A percentile compares a stretch with the other conserved stretches of the same genome.
Evolutionary conservation across 2,329 filamentous ascomycete genomes (phyloP).

Genomic region (Calycina marina): DNA sequence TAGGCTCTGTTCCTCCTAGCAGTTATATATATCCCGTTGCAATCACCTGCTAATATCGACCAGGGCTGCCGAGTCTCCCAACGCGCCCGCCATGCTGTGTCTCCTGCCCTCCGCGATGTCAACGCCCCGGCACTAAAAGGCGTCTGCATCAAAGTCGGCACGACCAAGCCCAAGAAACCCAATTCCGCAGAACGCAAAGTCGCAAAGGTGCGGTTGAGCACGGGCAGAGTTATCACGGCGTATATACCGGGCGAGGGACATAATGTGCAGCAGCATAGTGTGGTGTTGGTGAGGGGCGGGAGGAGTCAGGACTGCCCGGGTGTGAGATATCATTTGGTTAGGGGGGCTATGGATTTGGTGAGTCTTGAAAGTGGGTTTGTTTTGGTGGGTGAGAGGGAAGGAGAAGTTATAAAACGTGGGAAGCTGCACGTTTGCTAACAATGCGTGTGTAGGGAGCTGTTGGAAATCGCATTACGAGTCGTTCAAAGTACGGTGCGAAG

Average conservation of each 20-base stretch:
- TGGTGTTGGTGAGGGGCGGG: constrained; percentile 88
- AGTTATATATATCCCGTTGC: not conserved
- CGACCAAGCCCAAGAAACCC: constrained; percentile 94
- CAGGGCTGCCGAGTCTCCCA: constrained; percentile 63
- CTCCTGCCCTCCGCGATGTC: constrained; percentile 61
- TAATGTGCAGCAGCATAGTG: constrained; percentile 97
- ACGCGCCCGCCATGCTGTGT: constrained; percentile 71
- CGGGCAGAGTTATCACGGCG: constrained; percentile 72
- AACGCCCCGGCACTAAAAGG: constrained; percentile 77
- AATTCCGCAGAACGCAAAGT: constrained; percentile 97
- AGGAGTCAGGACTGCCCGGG: constrained; percentile 94
- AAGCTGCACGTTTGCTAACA: no score
- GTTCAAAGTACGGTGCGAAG: constrained; percentile 97
- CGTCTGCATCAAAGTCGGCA: constrained; percentile 87
- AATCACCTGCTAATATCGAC: constrained; percentile 2
- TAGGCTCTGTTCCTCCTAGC: constrained; percentile 6
- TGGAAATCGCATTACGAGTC: constrained; percentile 63
- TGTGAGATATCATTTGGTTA: constrained; percentile 88
- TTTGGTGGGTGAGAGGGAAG: not conserved
- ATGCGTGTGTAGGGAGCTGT: constrained; percentile 61
- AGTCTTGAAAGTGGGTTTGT: constrained; percentile 20
- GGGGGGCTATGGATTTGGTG: constrained; percentile 88
- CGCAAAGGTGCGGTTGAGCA: constrained; percentile 77
- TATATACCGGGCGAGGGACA: constrained; percentile 97
- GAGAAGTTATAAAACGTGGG: no score